phyloP scores from a whole-genome alignment of 2,329 filamentous ascomycete genomes.

The Stromatinia cepivora region DNA sequence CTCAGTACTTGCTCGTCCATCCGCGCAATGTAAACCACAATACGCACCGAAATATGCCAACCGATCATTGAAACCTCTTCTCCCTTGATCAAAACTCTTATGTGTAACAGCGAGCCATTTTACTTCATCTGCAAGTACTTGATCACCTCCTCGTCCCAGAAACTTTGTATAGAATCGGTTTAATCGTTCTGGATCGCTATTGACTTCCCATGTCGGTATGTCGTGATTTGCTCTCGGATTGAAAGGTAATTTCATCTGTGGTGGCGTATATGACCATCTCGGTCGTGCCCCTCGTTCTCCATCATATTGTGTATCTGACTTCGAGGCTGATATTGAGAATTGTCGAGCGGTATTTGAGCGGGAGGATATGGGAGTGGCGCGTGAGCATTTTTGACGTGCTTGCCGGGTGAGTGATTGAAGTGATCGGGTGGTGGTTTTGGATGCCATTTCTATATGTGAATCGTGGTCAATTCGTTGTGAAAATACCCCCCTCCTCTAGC shows the following conservation, averaged over 20 bases:
- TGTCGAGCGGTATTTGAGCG: constrained; percentile 29
- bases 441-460: constrained; percentile 46
- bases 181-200: constrained; percentile 70
- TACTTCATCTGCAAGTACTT: constrained; percentile 79
- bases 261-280: constrained; percentile 71
- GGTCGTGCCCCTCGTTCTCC: constrained; percentile 47
- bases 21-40: not conserved
- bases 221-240: constrained; percentile 50
- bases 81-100: constrained; percentile 96
- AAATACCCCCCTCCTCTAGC: constrained; percentile 14
- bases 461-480: constrained; percentile 14
- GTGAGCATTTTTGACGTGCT: constrained; percentile 35
- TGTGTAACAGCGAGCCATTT: constrained; percentile 98
- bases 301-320: constrained; percentile 39
- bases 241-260: constrained; percentile 68
- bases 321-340: constrained; percentile 34
- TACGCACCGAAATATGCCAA: constrained; percentile 80
- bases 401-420: constrained; percentile 42
- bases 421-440: constrained; percentile 47
- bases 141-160: constrained; percentile 70
- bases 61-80: constrained; percentile 91
- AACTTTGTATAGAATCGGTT: constrained; percentile 77
- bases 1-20: constrained; percentile 28
- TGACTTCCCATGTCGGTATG: constrained; percentile 62
- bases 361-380: constrained; percentile 28